These are phyloP conservation scores for Chrysochromulina tobinii DNA, from an alignment of 78 protist genomes.

Conservation along the genomic window DNA sequence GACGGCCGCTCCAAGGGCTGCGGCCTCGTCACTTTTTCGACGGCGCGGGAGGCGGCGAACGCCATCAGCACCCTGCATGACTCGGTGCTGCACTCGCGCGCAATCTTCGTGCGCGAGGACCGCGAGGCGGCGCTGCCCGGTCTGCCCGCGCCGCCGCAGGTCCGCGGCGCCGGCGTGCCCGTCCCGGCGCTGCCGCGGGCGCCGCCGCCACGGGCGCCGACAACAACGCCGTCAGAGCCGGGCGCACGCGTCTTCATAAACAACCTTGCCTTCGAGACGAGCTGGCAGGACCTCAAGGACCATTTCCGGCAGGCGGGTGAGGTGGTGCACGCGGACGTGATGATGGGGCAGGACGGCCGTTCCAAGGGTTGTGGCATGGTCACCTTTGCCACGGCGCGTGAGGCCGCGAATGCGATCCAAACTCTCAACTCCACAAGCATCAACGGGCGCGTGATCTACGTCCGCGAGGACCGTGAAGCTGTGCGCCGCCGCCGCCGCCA, in stretches of 20 bases:
- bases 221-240: too few relatives aligned
- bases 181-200: too few relatives aligned
- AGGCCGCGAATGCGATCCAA: neutral
- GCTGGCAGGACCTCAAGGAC: slow-evolving; percentile 2
- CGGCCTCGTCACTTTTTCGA: slow-evolving; percentile 33
- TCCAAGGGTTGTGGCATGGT: slow-evolving; percentile 9
- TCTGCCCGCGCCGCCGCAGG: too few relatives aligned
- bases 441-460: too few relatives aligned
- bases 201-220: too few relatives aligned
- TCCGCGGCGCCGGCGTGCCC: too few relatives aligned
- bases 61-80: slow-evolving; percentile 20
- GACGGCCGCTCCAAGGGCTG: slow-evolving; percentile 47
- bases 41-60: neutral
- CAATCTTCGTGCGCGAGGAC: too few relatives aligned
- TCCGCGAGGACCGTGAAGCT: too few relatives aligned
- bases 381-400: neutral
- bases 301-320: neutral
- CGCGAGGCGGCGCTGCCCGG: too few relatives aligned
- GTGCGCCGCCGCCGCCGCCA: too few relatives aligned
- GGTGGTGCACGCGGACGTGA: neutral
- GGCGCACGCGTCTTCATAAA: neutral
- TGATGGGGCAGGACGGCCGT: neutral
- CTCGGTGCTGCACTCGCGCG: neutral
- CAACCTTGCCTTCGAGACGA: neutral
- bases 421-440: neutral